A percentile compares a stretch with the other conserved stretches of the same genome.
These are phyloP conservation scores for Paramecium tetraurelia DNA, from an alignment of 73 alveolate species.

Conservation along the genomic window DNA sequence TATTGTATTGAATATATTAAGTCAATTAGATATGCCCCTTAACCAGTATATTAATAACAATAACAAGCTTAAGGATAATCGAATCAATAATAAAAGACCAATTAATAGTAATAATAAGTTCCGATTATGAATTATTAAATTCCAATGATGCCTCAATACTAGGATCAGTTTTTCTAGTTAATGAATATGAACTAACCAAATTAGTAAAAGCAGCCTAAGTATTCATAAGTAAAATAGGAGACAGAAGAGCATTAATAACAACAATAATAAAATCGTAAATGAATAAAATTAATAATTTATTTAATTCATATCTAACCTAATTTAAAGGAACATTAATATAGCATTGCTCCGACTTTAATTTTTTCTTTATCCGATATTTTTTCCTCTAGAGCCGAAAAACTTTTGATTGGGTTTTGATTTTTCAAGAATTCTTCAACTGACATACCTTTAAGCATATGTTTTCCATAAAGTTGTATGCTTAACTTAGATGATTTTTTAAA, in stretches of 20 bases:
- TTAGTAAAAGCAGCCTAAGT: not conserved
- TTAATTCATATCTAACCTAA: not conserved
- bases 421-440: not conserved
- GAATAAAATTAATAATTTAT: not conserved
- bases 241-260: not conserved
- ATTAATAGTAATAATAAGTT: not conserved
- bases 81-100: not conserved
- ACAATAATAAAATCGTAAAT: conserved; percentile 3
- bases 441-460: not conserved
- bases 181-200: not conserved
- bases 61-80: not conserved
- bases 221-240: not conserved
- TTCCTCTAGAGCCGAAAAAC: not conserved
- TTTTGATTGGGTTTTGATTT: not conserved
- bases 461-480: not conserved
- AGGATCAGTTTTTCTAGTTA: not conserved
- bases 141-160: not conserved
- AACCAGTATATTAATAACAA: not conserved
- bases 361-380: not conserved
- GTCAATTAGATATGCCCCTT: not conserved
- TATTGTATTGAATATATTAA: not conserved
- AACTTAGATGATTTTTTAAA: not conserved
- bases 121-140: not conserved
- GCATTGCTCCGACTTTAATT: not conserved
- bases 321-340: not conserved